Base-by-base conservation (phyloP, 345 rosid genomes). In the Moricandia arvensis region DNA sequence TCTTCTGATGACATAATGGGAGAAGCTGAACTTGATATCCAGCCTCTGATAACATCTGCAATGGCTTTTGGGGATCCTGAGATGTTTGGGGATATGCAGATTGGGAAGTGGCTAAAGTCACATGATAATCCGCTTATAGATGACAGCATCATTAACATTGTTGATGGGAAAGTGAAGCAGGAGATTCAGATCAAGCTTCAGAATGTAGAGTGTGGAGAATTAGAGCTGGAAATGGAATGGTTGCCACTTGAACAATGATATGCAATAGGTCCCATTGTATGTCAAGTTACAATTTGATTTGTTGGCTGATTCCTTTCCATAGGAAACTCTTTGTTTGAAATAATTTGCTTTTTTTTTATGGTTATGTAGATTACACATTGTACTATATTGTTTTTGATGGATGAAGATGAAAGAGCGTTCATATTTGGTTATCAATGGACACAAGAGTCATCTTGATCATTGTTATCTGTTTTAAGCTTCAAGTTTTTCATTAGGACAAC, bases 1-100 rank as follows among this genome's bases (percentile, higher is more conserved):
- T 82, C 85, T 1, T 67, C 85, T 12, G 85, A 82, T 62, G 85
- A 82, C 41, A 71, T 79, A 64, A 80, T 82, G 85, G 85, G 85
- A 64, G 81, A 82, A 59, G 85, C 85, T 4, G 85, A 82, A 29
- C 60, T 82, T 30, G 85, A 82, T 43, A 75, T 82, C 9, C 79
- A 82, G 41, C 83, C 85, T 0, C 64, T 82, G 37, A 74, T 82
- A 35, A 75, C 80, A 35, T 69, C 85, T 1, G 85, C 85, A 29
- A 79, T 62, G 75, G 85, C 83, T 0, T 79, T 67, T 41, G 83
- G 79, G 6, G 77, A 60, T 15, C 77, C 83, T 21, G 77, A 77
- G 3, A 63, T 80, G 73, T 66, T 60, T 61, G 79, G 74, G 6
- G 16, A 73, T 38, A 75, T 79, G 80, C 85, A 82, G 66, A 70